Conservation (phyloP, 257 asterid genomes). For the Solanum infundibuliforme region DNA sequence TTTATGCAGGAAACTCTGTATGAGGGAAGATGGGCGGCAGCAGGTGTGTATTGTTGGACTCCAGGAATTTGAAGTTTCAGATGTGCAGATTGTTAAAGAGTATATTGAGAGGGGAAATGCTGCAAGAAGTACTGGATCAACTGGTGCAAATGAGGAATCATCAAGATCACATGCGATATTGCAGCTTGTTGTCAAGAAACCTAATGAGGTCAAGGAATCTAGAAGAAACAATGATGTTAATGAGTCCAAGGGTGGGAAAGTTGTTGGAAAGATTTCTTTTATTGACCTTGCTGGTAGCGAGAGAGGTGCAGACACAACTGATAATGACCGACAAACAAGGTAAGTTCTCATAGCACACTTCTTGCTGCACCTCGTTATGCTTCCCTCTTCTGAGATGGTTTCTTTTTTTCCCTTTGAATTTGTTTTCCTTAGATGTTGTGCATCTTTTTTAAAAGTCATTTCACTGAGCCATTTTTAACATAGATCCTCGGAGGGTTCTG, state of each 20-base stretch:
- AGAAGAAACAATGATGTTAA: conserved; percentile 69
- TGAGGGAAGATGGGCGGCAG: conserved; percentile 99
- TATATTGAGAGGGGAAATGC: conserved; percentile 94
- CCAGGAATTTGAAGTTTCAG: conserved; percentile 98
- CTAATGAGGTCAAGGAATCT: conserved; percentile 78
- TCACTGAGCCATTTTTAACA: background rate
- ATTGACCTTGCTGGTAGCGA: conserved; percentile 99
- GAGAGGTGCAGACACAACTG: conserved; percentile 99
- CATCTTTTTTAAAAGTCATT: background rate
- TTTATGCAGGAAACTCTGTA: conserved; percentile 70
- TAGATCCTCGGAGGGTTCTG: background rate
- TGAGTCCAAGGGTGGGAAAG: conserved; percentile 70
- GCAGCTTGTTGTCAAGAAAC: conserved; percentile 91
- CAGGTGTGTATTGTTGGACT: conserved; percentile 99
- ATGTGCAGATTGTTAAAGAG: conserved; percentile 91
- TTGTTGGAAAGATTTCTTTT: conserved; percentile 94
- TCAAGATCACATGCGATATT: conserved; percentile 97
- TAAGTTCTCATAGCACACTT: conserved; percentile 18
- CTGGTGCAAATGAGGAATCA: conserved; percentile 99
- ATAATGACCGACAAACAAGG: conserved; percentile 99
- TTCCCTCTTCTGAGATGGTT: background rate
- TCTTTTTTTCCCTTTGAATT: background rate
- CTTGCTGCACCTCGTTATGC: background rate
- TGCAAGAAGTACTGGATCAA: conserved; percentile 96
- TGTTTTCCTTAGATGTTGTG: background rate